Evolutionary conservation across 805 yeast species (phyloP), one percentile per base, ranked within the genome.

Genomic region (Saturnispora gosingensis): DNA sequence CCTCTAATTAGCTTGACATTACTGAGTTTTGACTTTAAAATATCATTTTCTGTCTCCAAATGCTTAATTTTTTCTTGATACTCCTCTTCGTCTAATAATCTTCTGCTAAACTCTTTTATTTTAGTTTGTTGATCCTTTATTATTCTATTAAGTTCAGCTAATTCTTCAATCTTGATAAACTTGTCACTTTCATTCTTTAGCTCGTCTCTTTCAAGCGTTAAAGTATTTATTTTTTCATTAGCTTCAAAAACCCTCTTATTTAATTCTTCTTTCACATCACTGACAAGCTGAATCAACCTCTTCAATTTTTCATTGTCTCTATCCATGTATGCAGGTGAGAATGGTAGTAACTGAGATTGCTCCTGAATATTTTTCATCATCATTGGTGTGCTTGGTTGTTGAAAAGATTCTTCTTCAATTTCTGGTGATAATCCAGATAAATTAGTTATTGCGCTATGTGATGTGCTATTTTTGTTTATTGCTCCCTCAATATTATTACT

Each of bases 201-300:
- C 46, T 55, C 58, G 13, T 51, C 51, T 42, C 58, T 62, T 51
- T 72, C 71, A 13, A 52, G 28, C 53, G 82, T 86, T 35, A 85
- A 67, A 20, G 60, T 59, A 22, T 64, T 65, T 22, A 84, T 80
- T 52, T 75, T 75, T 18, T 72, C 72, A 56, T 81, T 76, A 0
- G 89, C 90, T 47, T 71, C 67, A 47, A 69, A 72, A 55, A 84
- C 82, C 56, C 80, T 82, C 4, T 66, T 65, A 52, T 72, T 73
- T 55, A 80, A 75, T 43, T 72, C 72, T 3, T 56, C 20, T 54
- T 72, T 76, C 49, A 78, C 59, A 11, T 63, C 61, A 25, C 53
- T 57, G n/a, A 67, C 52, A 63, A 61, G 61, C 15, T 47, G 49
- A 4, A 60, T 54, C 59, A 65, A 60, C 22, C 52, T 56, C 28